Conservation (phyloP, 306 rosid species). For the Canavalia gladiata region DNA sequence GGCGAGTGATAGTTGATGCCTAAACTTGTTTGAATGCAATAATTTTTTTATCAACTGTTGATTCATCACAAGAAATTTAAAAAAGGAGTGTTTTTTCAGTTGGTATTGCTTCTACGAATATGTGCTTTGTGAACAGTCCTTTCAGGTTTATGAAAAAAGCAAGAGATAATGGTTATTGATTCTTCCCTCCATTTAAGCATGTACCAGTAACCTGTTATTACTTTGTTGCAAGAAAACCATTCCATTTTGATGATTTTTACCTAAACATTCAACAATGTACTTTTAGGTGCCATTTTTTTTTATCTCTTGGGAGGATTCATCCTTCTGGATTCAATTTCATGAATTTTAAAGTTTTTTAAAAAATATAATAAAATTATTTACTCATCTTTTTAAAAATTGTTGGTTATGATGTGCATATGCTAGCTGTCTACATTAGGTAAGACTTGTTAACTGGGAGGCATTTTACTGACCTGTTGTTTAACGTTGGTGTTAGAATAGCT, state of each 20-base stretch:
- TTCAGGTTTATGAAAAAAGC: background rate
- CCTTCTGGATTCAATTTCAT: conserved; percentile 6
- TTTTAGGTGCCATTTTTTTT: background rate
- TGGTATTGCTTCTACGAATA: conserved; percentile 18
- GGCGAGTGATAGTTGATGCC: conserved; percentile 2
- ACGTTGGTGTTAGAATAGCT: conserved; percentile 24
- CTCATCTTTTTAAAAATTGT: conserved; percentile 4
- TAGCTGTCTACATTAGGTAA: conserved; percentile 26
- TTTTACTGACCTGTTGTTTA: conserved; percentile 33
- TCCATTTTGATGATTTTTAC: conserved; percentile 8
- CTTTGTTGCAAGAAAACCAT: background rate
- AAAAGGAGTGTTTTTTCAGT: background rate
- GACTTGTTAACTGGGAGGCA: conserved; percentile 32
- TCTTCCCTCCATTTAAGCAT: conserved; percentile 4
- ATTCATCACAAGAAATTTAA: background rate
- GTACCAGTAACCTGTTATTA: background rate
- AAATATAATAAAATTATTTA: conserved; percentile 1
- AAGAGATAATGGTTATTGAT: background rate
- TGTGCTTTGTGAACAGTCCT: conserved; percentile 21
- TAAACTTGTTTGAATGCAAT: background rate
- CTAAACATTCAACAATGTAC: background rate
- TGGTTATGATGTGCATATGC: conserved; percentile 1
- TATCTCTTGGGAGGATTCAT: background rate
- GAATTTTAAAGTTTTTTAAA: conserved; percentile 24
- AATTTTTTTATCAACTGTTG: background rate